Percentiles rank a stretch among this genome's conserved stretches.
Evolutionary conservation across 257 asterid genomes (phyloP).

Genomic region (Apocynum venetum): DNA sequence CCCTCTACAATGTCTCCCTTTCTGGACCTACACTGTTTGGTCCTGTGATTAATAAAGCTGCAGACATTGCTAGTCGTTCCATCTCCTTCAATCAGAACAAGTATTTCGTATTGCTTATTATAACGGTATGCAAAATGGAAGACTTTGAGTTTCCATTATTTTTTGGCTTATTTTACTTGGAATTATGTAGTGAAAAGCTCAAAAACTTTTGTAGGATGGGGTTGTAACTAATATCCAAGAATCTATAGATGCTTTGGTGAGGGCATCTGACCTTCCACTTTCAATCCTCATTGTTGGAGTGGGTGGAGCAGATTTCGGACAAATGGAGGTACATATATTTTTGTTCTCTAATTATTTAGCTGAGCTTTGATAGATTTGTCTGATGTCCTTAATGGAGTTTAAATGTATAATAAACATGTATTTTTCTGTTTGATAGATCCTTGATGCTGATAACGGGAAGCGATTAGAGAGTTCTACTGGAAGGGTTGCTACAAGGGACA

Average conservation of each 20-base stretch:
- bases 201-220: conserved; percentile 49
- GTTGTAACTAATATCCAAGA: conserved; percentile 65
- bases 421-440: conserved; percentile 33
- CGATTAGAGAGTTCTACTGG: conserved; percentile 67
- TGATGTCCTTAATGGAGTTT: not conserved
- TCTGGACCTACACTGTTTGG: conserved; percentile 82
- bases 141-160: not conserved
- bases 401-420: not conserved
- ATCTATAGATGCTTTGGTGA: conserved; percentile 56
- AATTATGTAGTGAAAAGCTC: not conserved
- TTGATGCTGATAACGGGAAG: conserved; percentile 70
- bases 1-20: conserved; percentile 52
- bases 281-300: conserved; percentile 78
- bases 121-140: conserved; percentile 40
- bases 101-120: conserved; percentile 61
- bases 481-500: conserved; percentile 74
- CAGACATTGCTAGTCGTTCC: conserved; percentile 60
- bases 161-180: not conserved
- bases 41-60: conserved; percentile 67
- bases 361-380: not conserved
- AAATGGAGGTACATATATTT: conserved; percentile 55
- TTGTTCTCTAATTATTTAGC: not conserved
- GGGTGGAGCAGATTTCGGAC: conserved; percentile 69
- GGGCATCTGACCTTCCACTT: conserved; percentile 76
- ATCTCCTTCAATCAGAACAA: conserved; percentile 45